These are phyloP conservation scores for Kwoniella europaea DNA, from an alignment of 768 basidiomycete genomes.

Conservation along the genomic window DNA sequence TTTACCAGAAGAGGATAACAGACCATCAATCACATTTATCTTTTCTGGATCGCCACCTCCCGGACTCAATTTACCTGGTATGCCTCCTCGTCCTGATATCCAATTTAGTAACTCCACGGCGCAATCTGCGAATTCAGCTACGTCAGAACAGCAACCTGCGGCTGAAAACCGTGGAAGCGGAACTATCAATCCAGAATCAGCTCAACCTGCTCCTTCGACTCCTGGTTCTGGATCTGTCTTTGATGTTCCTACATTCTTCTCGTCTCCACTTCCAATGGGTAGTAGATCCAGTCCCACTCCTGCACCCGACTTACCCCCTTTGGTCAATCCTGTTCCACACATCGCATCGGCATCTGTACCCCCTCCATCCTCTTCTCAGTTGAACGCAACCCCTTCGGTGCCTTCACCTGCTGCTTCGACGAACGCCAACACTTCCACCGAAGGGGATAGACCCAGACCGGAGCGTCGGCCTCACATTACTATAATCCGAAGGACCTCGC, in stretches of 20 bases:
- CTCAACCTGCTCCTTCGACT: conserved; percentile 3
- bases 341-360: not conserved
- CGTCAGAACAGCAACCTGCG: not conserved
- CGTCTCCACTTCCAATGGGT: conserved; percentile 30
- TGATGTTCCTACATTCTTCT: conserved; percentile 24
- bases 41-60: conserved; percentile 11
- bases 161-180: not conserved
- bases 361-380: not conserved
- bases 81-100: not conserved
- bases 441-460: conserved; percentile 13
- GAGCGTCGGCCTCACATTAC: conserved; percentile 31
- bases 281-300: conserved; percentile 16
- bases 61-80: conserved; percentile 8
- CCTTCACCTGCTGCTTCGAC: not conserved
- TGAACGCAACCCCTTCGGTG: not conserved
- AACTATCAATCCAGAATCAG: not conserved
- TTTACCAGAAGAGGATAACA: not conserved
- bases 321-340: not conserved
- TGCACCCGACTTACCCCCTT: not conserved
- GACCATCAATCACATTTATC: conserved; percentile 19
- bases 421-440: not conserved
- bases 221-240: conserved; percentile 17
- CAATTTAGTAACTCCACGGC: not conserved
- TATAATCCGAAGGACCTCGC: conserved; percentile 19
- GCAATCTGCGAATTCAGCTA: not conserved